Conservation (phyloP, 169 alveolate species). For the Plasmodium billcollinsi region DNA sequence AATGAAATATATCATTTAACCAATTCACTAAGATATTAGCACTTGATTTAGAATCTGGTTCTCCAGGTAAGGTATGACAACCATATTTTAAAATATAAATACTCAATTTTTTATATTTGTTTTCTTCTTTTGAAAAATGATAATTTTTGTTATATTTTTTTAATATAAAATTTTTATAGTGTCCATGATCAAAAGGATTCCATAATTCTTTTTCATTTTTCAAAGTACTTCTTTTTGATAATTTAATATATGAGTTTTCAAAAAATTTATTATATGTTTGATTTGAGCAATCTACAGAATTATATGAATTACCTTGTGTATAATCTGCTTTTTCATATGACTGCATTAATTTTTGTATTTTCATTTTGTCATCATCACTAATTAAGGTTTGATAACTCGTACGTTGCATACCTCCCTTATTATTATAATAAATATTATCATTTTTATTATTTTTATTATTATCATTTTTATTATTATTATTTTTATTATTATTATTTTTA, state of each 20-base stretch:
- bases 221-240: neutral
- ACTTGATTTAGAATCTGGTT: slow-evolving; percentile 25
- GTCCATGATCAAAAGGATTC: slow-evolving; percentile 53
- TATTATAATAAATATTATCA: neutral
- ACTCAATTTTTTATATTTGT: slow-evolving; percentile 24
- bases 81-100: slow-evolving; percentile 61
- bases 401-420: no score
- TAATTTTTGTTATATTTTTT: slow-evolving; percentile 8
- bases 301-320: neutral
- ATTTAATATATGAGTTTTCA: no score
- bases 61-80: slow-evolving; percentile 55
- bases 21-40: slow-evolving; percentile 29
- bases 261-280: neutral
- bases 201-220: slow-evolving; percentile 26
- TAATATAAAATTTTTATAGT: slow-evolving; percentile 26
- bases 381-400: neutral
- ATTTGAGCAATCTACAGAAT: slow-evolving; percentile 2
- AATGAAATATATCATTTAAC: slow-evolving; percentile 28
- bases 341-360: neutral
- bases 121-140: neutral
- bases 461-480: neutral
- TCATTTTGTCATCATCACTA: neutral
- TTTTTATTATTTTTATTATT: neutral
- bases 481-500: neutral
- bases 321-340: neutral